These are phyloP conservation scores for Suhomyces maxii DNA, from an alignment of 1,139 yeast genomes.

Conservation along the genomic window DNA sequence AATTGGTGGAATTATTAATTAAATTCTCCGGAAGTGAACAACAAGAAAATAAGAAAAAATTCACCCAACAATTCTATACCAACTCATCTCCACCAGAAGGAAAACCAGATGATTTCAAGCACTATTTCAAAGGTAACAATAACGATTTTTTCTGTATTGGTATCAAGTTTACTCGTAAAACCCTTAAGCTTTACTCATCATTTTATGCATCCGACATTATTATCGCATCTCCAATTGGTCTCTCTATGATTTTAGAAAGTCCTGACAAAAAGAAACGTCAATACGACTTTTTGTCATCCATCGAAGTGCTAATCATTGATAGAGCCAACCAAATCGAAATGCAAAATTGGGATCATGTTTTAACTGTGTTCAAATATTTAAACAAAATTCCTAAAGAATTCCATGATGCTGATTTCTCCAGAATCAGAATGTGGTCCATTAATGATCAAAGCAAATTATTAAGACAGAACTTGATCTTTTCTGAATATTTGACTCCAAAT, in stretches of 20 bases:
- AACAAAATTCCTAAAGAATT: slow-evolving; percentile 76
- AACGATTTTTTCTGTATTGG: slow-evolving; percentile 93
- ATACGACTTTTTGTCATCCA: slow-evolving; percentile 79
- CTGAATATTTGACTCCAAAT: slow-evolving; percentile 78
- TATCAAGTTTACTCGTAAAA: slow-evolving; percentile 82
- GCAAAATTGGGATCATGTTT: slow-evolving; percentile 93
- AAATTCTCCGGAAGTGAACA: slow-evolving; percentile 68
- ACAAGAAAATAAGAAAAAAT: slow-evolving; percentile 78
- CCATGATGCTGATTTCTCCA: slow-evolving; percentile 85
- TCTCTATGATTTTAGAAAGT: slow-evolving; percentile 73
- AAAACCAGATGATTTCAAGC: slow-evolving; percentile 83
- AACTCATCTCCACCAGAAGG: slow-evolving; percentile 53
- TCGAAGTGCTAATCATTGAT: slow-evolving; percentile 78
- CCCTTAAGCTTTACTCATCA: slow-evolving; percentile 79
- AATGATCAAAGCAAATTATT: slow-evolving; percentile 76
- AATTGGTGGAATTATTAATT: slow-evolving; percentile 64
- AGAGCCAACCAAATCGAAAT: slow-evolving; percentile 83
- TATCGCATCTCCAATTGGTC: slow-evolving; percentile 89
- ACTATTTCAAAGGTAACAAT: slow-evolving; percentile 82
- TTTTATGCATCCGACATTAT: slow-evolving; percentile 85
- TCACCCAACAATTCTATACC: slow-evolving; percentile 65
- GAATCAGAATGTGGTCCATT: slow-evolving; percentile 90
- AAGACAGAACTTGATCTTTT: slow-evolving; percentile 76
- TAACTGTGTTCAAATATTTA: slow-evolving; percentile 65
- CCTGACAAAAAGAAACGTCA: slow-evolving; percentile 60